Evolutionary conservation across 2,329 filamentous ascomycete genomes (phyloP).

Genomic region (Stachybotrys echinatus): DNA sequence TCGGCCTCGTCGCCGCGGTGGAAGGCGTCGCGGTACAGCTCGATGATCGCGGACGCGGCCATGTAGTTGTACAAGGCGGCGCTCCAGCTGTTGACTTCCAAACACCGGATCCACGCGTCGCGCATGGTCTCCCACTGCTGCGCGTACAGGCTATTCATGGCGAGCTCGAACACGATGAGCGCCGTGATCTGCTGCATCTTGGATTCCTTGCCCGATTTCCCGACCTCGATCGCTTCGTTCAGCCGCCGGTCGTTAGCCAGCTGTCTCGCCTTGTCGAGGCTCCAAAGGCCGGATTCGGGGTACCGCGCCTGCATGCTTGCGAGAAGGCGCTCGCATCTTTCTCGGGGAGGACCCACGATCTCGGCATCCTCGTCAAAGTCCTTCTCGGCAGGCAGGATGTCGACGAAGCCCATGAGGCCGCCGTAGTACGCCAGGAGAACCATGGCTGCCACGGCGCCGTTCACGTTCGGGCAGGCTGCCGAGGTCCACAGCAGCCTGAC

Average conservation of each 20-base stretch:
- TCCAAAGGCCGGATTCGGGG: constrained; percentile 79
- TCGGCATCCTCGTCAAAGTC: constrained; percentile 51
- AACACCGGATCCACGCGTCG: constrained; percentile 66
- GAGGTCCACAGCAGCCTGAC: constrained; percentile 87
- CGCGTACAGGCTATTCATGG: constrained; percentile 70
- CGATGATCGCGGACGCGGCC: constrained; percentile 71
- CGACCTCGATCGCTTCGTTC: constrained; percentile 59
- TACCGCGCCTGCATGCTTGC: constrained; percentile 71
- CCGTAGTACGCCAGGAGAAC: constrained; percentile 85
- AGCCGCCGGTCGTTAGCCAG: constrained; percentile 62
- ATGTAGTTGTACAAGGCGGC: constrained; percentile 88
- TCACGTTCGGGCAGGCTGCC: constrained; percentile 79
- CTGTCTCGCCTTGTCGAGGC: constrained; percentile 80
- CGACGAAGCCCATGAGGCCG: constrained; percentile 76
- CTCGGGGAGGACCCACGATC: constrained; percentile 65
- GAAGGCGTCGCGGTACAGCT: constrained; percentile 66
- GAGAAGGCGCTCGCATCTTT: constrained; percentile 63
- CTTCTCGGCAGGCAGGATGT: constrained; percentile 66
- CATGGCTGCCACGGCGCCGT: constrained; percentile 84
- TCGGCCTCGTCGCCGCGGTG: constrained; percentile 30
- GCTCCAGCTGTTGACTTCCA: constrained; percentile 86
- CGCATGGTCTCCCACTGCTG: constrained; percentile 73
- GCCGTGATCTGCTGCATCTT: constrained; percentile 86
- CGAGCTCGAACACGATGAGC: constrained; percentile 79
- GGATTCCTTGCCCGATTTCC: constrained; percentile 55